Conservation (phyloP, 495 filamentous ascomycete species). For the Penicillium canescens region DNA sequence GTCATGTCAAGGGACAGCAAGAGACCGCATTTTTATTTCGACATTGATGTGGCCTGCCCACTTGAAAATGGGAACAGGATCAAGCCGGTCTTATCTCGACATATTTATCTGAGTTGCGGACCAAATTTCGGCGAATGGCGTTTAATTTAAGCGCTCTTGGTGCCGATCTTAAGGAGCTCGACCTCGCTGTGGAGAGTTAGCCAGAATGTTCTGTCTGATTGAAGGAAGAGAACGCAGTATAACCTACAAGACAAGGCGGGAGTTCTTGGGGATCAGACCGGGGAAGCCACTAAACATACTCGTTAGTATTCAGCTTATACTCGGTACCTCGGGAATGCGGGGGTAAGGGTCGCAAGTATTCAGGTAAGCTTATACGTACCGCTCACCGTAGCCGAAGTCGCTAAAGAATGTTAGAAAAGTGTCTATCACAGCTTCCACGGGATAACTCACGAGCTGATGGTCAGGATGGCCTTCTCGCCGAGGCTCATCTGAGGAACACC, state of each 20-base stretch:
- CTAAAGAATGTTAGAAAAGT: conserved; percentile 44
- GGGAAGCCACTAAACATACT: conserved; percentile 40
- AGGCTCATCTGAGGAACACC: conserved; percentile 76
- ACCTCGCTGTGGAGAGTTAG: conserved; percentile 40
- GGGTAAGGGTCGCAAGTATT: not conserved
- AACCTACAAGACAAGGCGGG: conserved; percentile 56
- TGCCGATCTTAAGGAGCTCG: conserved; percentile 44
- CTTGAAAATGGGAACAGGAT: conserved; percentile 13
- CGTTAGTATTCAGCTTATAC: not conserved
- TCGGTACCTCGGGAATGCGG: too few relatives aligned
- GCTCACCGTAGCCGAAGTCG: conserved; percentile 73
- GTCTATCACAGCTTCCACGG: not conserved
- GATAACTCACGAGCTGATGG: conserved; percentile 66
- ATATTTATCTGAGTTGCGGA: not conserved
- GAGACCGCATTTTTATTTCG: not conserved
- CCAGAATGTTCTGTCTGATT: not conserved
- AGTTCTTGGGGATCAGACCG: conserved; percentile 54
- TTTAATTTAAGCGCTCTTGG: conserved; percentile 21
- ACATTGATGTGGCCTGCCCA: not conserved
- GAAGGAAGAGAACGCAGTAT: not conserved
- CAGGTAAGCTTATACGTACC: conserved; percentile 47
- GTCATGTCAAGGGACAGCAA: conserved; percentile 2
- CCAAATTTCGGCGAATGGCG: not conserved
- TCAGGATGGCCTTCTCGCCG: conserved; percentile 79
- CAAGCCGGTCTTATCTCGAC: not conserved